Base-by-base conservation (phyloP, 2,329 filamentous ascomycete species). In the Aureobasidium lini region DNA sequence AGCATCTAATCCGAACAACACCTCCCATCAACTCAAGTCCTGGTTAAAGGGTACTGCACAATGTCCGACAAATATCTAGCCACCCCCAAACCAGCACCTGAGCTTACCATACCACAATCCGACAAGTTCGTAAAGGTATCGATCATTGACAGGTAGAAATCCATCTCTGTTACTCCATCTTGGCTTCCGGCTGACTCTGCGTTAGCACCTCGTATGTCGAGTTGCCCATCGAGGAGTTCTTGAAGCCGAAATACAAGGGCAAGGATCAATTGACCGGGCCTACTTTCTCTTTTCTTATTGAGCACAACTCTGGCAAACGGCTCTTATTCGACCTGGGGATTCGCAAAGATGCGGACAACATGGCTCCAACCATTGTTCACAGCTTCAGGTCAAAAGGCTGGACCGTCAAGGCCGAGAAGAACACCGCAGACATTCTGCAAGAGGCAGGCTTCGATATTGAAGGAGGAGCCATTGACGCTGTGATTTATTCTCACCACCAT, bases 281-380 rank as follows among this genome's bases (percentile, higher is more conserved):
- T 2, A 70, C 74, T 1, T 75, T 73, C 65, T 74, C 74, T 3
- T 82, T 81, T 64, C 68, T 80, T 1, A 75, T 82, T 56, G 72
- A 78, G 57, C 78, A 81, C 58, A 68, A 72, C 0, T 71, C 72
- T 1, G 70, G 70, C 6, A 71, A 73, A 43, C 71, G 70, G 23
- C 64, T 78, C 1, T 66, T 81, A 3, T 80, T 79, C 62, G 78
- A 81, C 60, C 70, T 81, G 0, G 77, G 75, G 1, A 69, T 76
- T 6, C 70, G 74, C 5, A 78, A 78, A 63, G 77, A 82, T 63
- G 75, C 67, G 63, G 64, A 76, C 16, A 75, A 75, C 13, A 65
- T 76, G 9, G 66, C 75, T 0, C 71, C 71, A 0, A 44, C 28
- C 5, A 65, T 69, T n/a, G 57, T 63, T 2, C 65, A 71, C 1